These are phyloP conservation scores for Tripterygium wilfordii DNA, from an alignment of 177 flowering plant genomes.

Conservation along the genomic window DNA sequence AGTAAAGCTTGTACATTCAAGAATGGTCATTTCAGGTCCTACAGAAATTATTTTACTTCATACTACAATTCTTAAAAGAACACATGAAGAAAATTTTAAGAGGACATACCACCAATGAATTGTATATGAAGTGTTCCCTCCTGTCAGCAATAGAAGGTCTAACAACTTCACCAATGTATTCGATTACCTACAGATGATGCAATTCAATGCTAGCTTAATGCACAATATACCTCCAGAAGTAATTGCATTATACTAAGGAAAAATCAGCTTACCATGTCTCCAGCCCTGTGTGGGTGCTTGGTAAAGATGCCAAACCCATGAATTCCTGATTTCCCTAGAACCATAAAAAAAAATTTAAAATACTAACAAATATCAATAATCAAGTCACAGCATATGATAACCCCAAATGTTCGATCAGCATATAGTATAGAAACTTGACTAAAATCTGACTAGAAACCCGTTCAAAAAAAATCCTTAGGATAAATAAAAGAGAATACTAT, in stretches of 20 bases:
- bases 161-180: constrained; percentile 94
- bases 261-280: constrained; percentile 76
- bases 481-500: too few relatives aligned
- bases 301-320: constrained; percentile 98
- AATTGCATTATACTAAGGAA: too few relatives aligned
- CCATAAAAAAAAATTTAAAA: constrained; percentile 2
- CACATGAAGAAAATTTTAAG: background rate
- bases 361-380: background rate
- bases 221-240: constrained; percentile 2
- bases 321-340: constrained; percentile 86
- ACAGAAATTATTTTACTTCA: too few relatives aligned
- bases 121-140: constrained; percentile 86
- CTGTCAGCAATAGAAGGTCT: constrained; percentile 87
- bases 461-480: too few relatives aligned
- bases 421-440: too few relatives aligned
- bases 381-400: too few relatives aligned
- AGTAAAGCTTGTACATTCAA: too few relatives aligned
- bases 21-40: too few relatives aligned
- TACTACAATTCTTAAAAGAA: background rate
- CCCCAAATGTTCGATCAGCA: too few relatives aligned
- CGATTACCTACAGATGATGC: constrained; percentile 58
- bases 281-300: constrained; percentile 80
- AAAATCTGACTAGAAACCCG: too few relatives aligned
- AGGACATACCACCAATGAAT: constrained; percentile 87
- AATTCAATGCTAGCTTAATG: background rate